A percentile compares a stretch with the other conserved stretches of the same genome.
phyloP scores from a whole-genome alignment of 257 asterid species.

The Solanum clarkiae region DNA sequence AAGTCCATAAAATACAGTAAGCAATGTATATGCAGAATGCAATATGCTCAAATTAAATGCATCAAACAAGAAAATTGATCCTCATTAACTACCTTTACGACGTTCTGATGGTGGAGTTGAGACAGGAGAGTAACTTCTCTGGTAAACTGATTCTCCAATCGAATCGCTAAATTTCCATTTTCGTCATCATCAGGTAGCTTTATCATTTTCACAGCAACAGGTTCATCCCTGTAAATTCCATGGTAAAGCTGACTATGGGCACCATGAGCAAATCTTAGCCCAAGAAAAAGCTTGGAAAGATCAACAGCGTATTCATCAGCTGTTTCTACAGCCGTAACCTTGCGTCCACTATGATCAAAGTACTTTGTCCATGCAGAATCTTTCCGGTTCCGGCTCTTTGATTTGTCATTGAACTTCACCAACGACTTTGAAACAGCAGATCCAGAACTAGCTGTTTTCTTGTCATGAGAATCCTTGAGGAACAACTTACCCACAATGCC shows the following conservation, averaged over 20 bases:
- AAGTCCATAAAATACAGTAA: background rate
- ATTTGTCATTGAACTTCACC: constrained; percentile 3
- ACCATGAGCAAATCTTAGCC: constrained; percentile 31
- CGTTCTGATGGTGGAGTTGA: constrained; percentile 28
- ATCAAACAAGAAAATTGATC: background rate
- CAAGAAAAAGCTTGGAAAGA: constrained; percentile 30
- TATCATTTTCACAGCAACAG: constrained; percentile 32
- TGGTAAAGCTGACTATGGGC: constrained; percentile 40
- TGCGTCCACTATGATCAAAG: constrained; percentile 22
- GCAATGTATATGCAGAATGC: background rate
- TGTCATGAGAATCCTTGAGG: constrained; percentile 9
- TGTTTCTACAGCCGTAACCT: constrained; percentile 21
- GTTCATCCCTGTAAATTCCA: constrained; percentile 24
- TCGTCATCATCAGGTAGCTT: constrained; percentile 28
- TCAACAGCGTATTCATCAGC: constrained; percentile 17
- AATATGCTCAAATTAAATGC: background rate
- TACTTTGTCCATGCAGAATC: constrained; percentile 27
- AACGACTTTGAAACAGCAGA: constrained; percentile 7
- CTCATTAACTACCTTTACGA: constrained; percentile 15
- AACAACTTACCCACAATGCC: constrained; percentile 9
- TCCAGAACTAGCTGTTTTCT: constrained; percentile 1
- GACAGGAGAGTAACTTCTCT: constrained; percentile 27
- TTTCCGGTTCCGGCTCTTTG: constrained; percentile 9
- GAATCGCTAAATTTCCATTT: constrained; percentile 6
- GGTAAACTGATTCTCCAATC: constrained; percentile 26